These are phyloP conservation scores for Panaeolus papilionaceus DNA, from an alignment of 768 basidiomycete genomes.

Conservation along the genomic window DNA sequence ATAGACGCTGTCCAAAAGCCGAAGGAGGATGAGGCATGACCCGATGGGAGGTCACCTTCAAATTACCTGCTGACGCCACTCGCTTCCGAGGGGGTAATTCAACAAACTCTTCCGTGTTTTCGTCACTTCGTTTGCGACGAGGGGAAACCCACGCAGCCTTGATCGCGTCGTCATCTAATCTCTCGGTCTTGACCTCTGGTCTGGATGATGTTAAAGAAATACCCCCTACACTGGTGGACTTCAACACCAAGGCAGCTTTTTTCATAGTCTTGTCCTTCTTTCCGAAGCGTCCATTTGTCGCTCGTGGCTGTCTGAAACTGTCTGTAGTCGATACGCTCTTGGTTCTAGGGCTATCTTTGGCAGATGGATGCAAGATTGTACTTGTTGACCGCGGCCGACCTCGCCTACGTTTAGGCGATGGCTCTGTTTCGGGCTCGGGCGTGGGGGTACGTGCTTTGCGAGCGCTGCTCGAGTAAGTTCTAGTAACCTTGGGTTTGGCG, in stretches of 20 bases:
- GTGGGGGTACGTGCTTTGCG: slow-evolving; percentile 23
- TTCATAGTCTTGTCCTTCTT: slow-evolving; percentile 53
- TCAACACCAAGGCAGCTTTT: not conserved
- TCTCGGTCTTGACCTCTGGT: not conserved
- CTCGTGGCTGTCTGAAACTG: slow-evolving; percentile 58
- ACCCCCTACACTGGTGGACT: not conserved
- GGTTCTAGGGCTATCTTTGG: not conserved
- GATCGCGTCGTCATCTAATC: slow-evolving; percentile 26
- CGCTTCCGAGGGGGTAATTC: slow-evolving; percentile 38
- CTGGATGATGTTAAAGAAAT: not conserved
- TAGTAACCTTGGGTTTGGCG: slow-evolving; percentile 25
- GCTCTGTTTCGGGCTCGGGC: slow-evolving; percentile 26
- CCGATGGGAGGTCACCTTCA: slow-evolving; percentile 34
- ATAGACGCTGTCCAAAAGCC: slow-evolving; percentile 52
- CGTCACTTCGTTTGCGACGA: slow-evolving; percentile 41
- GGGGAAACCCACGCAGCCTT: slow-evolving; percentile 28
- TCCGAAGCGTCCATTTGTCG: slow-evolving; percentile 70
- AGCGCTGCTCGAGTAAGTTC: slow-evolving; percentile 28
- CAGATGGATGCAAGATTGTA: slow-evolving; percentile 34
- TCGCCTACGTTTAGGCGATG: slow-evolving; percentile 44
- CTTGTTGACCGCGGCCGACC: slow-evolving; percentile 47
- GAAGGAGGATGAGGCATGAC: slow-evolving; percentile 48
- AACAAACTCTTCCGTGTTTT: slow-evolving; percentile 38
- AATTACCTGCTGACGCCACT: not conserved
- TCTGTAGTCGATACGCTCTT: not conserved